Percentiles rank a stretch among this genome's conserved stretches.
Evolutionary conservation across 352 stramenopile genomes (phyloP).

Genomic region (Phytophthora cactorum): DNA sequence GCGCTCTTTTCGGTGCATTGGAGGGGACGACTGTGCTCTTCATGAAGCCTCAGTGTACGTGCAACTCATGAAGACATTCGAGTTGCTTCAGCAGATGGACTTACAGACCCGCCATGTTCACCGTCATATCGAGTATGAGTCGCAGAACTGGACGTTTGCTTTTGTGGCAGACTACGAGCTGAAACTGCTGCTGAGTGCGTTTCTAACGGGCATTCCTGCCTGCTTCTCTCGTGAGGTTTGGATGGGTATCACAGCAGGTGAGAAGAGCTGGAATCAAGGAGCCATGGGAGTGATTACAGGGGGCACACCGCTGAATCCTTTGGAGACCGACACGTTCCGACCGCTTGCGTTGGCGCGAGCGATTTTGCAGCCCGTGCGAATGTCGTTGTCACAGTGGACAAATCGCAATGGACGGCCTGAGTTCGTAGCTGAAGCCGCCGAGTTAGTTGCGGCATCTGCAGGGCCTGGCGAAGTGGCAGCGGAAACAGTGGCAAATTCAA

Average conservation of each 20-base stretch:
- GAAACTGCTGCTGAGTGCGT: slow-evolving; percentile 75
- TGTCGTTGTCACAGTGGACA: slow-evolving; percentile 38
- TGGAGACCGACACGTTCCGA: slow-evolving; percentile 38
- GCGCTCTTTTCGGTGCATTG: slow-evolving; percentile 57
- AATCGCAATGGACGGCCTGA: slow-evolving; percentile 47
- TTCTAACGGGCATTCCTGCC: slow-evolving; percentile 61
- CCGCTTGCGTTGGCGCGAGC: slow-evolving; percentile 46
- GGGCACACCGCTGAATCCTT: slow-evolving; percentile 34
- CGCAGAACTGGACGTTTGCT: slow-evolving; percentile 82
- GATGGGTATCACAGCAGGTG: slow-evolving; percentile 22
- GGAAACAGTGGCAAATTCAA: slow-evolving; percentile 3
- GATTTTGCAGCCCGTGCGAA: slow-evolving; percentile 52
- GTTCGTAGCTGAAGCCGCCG: slow-evolving; percentile 18
- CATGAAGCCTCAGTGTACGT: slow-evolving; percentile 53
- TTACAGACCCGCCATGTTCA: slow-evolving; percentile 70
- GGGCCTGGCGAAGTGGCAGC: slow-evolving; percentile 26
- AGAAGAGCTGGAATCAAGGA: slow-evolving; percentile 33
- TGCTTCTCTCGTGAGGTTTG: slow-evolving; percentile 55
- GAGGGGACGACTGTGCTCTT: slow-evolving; percentile 33
- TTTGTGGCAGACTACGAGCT: slow-evolving; percentile 88
- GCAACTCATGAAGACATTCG: slow-evolving; percentile 65
- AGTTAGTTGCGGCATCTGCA: slow-evolving; percentile 8
- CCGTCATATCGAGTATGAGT: slow-evolving; percentile 85
- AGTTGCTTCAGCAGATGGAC: slow-evolving; percentile 83
- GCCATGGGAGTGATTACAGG: slow-evolving; percentile 25